Evolutionary conservation across 306 rosid species (phyloP).

Genomic region (Quercus suber): DNA sequence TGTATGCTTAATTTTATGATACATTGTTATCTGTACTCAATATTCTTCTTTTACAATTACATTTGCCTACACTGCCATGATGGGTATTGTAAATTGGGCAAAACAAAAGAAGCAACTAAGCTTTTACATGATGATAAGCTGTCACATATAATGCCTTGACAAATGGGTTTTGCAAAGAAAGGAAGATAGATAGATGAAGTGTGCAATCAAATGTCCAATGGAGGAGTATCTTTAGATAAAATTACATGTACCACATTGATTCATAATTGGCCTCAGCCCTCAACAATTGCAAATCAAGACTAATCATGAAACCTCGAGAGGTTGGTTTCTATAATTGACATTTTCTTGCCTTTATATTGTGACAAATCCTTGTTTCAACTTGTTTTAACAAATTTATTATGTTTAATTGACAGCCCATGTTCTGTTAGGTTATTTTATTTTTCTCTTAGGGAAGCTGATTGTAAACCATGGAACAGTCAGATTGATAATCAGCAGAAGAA

Average conservation of each 20-base stretch:
- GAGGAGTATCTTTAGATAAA: slow-evolving; percentile 39
- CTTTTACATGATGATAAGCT: slow-evolving; percentile 45
- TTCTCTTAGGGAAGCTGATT: neutral
- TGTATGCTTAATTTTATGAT: too few relatives aligned
- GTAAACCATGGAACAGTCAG: slow-evolving; percentile 15
- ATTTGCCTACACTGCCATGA: slow-evolving; percentile 52
- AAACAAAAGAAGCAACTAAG: slow-evolving; percentile 50
- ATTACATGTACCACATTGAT: slow-evolving; percentile 44
- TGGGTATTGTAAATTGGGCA: slow-evolving; percentile 65
- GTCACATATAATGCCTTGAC: slow-evolving; percentile 46
- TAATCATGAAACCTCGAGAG: slow-evolving; percentile 22
- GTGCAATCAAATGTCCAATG: slow-evolving; percentile 32
- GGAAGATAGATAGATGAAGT: slow-evolving; percentile 21
- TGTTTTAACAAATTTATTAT: neutral
- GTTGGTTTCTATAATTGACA: slow-evolving; percentile 1
- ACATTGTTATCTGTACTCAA: neutral
- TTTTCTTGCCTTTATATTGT: neutral
- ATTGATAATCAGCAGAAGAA: slow-evolving; percentile 99
- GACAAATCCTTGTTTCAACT: neutral
- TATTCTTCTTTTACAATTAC: too few relatives aligned
- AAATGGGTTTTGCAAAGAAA: slow-evolving; percentile 46
- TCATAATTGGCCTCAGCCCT: slow-evolving; percentile 38
- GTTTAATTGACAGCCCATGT: neutral
- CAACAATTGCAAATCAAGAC: slow-evolving; percentile 28
- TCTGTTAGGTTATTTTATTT: neutral